Percentiles rank a stretch among this genome's conserved stretches.
Evolutionary conservation across 805 yeast genomes (phyloP).

Genomic region (Saturnispora bothae): DNA sequence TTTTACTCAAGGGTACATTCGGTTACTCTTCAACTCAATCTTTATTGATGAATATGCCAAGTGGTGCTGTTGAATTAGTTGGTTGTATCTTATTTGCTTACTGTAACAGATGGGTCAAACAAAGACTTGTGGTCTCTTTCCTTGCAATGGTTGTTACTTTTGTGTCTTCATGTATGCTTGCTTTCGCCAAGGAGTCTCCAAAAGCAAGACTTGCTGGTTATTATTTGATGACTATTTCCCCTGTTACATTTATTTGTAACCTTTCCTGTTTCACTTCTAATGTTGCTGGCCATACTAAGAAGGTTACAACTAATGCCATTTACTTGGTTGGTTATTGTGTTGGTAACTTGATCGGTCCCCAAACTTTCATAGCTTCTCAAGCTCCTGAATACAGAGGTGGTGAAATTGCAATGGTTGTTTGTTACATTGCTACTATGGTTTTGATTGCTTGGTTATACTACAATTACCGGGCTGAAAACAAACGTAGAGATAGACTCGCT

Average conservation of each 20-base stretch:
- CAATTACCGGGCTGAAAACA: constrained; percentile 14
- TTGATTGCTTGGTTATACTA: constrained; percentile 12
- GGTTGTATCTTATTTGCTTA: constrained; percentile 14
- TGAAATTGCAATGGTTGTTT: constrained; percentile 33
- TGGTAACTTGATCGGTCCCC: not conserved
- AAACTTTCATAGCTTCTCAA: constrained; percentile 26
- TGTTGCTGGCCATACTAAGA: constrained; percentile 66
- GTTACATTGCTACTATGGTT: constrained; percentile 17
- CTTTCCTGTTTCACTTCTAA: constrained; percentile 33
- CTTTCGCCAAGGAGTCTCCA: constrained; percentile 13
- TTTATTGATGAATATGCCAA: constrained; percentile 20
- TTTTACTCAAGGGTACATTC: constrained; percentile 23
- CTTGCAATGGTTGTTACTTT: constrained; percentile 12
- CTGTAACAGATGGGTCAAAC: constrained; percentile 5
- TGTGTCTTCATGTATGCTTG: constrained; percentile 10
- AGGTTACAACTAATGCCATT: constrained; percentile 46
- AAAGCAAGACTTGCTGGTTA: constrained; percentile 20
- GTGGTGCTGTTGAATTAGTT: constrained; percentile 24
- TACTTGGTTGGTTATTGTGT: constrained; percentile 54
- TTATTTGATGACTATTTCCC: constrained; percentile 19
- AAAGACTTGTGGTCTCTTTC: constrained; percentile 16
- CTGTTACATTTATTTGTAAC: constrained; percentile 21
- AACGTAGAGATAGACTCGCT: constrained; percentile 4
- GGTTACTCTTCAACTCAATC: constrained; percentile 22
- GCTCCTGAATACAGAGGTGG: constrained; percentile 56